Conservation (phyloP, 2,329 filamentous ascomycete species). For the Zasmidium citrigriseum region DNA sequence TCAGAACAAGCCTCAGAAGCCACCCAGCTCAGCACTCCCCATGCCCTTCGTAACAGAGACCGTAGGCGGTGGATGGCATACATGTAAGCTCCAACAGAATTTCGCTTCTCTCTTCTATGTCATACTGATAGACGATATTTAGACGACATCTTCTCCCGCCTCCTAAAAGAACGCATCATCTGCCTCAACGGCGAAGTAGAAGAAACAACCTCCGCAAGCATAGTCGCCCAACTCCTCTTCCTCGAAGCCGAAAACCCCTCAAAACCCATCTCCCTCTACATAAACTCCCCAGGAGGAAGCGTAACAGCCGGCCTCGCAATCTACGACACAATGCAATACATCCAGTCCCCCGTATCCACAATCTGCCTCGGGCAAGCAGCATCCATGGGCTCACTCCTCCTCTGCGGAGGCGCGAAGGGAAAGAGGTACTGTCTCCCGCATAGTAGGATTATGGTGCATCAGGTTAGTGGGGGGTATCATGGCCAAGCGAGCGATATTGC, state of each 20-base stretch:
- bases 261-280: conserved; percentile 96
- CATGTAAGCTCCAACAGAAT: conserved; percentile 34
- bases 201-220: conserved; percentile 85
- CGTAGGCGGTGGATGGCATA: conserved; percentile 53
- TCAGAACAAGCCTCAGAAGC: conserved; percentile 21
- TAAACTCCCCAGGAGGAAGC: conserved; percentile 92
- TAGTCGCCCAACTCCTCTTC: conserved; percentile 94
- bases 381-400: conserved; percentile 87
- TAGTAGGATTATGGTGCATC: conserved; percentile 94
- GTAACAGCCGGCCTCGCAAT: conserved; percentile 85
- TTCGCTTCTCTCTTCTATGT: too few relatives aligned
- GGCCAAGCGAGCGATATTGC: conserved; percentile 79
- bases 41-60: conserved; percentile 55
- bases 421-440: conserved; percentile 91
- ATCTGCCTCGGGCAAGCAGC: conserved; percentile 94
- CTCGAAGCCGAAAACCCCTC: conserved; percentile 95
- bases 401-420: conserved; percentile 81
- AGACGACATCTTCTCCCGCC: conserved; percentile 49
- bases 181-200: conserved; percentile 91
- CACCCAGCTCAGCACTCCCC: conserved; percentile 43
- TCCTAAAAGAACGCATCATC: conserved; percentile 79
- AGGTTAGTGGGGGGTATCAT: conserved; percentile 76
- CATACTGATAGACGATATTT: conserved; percentile 4
- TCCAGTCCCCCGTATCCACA: conserved; percentile 86
- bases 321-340: conserved; percentile 99